Evolutionary conservation across 345 rosid genomes (phyloP).

Genomic region (Syzygium aromaticum): DNA sequence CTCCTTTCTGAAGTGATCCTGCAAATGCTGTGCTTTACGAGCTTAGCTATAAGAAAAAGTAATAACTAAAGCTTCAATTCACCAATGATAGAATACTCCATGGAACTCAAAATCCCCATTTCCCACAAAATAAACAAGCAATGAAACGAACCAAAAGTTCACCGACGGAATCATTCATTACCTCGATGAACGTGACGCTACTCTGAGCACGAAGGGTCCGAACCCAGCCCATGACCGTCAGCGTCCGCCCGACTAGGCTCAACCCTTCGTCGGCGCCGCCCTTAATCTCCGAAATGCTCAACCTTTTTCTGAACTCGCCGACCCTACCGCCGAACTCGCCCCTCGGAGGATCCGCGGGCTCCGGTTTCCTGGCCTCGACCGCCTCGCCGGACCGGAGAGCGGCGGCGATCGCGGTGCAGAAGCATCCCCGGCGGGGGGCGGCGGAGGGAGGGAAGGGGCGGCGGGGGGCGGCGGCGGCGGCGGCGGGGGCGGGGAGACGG

Average conservation of each 20-base stretch:
- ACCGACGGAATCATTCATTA: conserved; percentile 1
- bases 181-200: conserved; percentile 82
- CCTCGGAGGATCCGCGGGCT: conserved; percentile 6
- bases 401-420: conserved; percentile 21
- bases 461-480: conserved; percentile 12
- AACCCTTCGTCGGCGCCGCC: conserved; percentile 65
- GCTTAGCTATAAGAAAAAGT: background rate
- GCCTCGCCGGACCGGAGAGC: conserved; percentile 30
- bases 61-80: background rate
- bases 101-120: background rate
- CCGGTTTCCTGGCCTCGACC: conserved; percentile 18
- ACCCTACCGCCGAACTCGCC: conserved; percentile 25
- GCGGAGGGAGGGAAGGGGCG: background rate
- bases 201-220: conserved; percentile 87
- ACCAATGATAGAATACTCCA: background rate
- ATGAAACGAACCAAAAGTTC: background rate
- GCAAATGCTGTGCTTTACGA: background rate
- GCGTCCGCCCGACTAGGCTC: conserved; percentile 48
- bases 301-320: conserved; percentile 59
- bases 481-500: conserved; percentile 4
- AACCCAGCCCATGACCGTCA: conserved; percentile 81
- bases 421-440: conserved; percentile 22
- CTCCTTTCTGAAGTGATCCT: background rate
- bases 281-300: conserved; percentile 72
- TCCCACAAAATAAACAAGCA: background rate